Base-by-base conservation (phyloP, 805 yeast species). In the Ogataea neopini region DNA sequence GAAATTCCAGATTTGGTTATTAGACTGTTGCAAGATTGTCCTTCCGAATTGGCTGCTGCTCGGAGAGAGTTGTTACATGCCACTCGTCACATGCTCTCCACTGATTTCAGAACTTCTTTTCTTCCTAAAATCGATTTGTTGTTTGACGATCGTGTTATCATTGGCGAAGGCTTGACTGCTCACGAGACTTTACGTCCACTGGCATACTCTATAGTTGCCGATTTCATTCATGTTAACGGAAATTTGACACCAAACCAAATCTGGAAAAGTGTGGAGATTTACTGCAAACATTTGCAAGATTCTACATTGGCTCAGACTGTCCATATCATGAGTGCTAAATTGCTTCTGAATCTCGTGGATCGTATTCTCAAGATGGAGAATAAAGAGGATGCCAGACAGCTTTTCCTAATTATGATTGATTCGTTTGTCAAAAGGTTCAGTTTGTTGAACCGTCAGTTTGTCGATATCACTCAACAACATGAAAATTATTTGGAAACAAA, bases 121-220 rank as follows among this genome's bases (percentile, higher is more conserved):
- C 74, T 91, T 41, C 88, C 97, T 1, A 88, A 91, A 59, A 79
- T 94, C 45, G 96, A 90, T 59, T 67, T 88, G 42, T 71, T 94
- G 40, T 86, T 94, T 54, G 91, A 92, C 63, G 97, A 91, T 57
- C 78, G 81, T 53, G 89, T 94, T 2, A 73, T 95, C 43, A 81
- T 95, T 44, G 98, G 99, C 25, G 89, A 86, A 54, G 98, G 98
- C 0, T 76, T 94, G 44, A 94, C 99, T 0, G 84, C 95, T 2
- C 83, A 82, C 60, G 97, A 91, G 64, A 88, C 95, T 0, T 74
- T 94, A 44, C 76, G 97, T 55, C 97, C 98, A 0, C 71, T 94
- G 60, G 98, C 98, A 0, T 94, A 91, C 65, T 86, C 95, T 29
- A 88, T 95, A 11, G 92, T 94, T 42, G 98, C 99, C 0, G 99